A percentile compares a stretch with the other conserved stretches of the same genome.
These are phyloP conservation scores for Trichodelitschia bisporula DNA, from an alignment of 495 filamentous ascomycete genomes.

Conservation along the genomic window DNA sequence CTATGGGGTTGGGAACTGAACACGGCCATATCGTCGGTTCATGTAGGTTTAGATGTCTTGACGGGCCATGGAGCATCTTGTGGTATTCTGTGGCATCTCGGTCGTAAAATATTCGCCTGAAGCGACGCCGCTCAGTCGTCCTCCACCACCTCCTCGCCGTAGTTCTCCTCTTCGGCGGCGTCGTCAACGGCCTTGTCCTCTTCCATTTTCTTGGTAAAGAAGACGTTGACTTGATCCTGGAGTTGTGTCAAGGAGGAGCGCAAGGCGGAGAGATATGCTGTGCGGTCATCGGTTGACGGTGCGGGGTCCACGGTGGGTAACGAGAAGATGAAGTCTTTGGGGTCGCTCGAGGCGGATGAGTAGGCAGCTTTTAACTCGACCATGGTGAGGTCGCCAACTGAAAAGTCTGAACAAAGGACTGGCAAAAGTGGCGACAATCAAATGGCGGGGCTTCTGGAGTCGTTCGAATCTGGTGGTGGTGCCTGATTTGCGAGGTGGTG, in stretches of 20 bases:
- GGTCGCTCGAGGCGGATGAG: constrained; percentile 27
- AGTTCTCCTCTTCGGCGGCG: constrained; percentile 54
- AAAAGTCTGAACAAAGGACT: too few species aligned
- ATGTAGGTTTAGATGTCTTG: too few species aligned
- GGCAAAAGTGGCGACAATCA: not conserved
- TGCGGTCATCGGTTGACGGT: constrained; percentile 15
- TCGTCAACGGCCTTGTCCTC: constrained; percentile 43
- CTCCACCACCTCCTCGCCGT: constrained; percentile 51
- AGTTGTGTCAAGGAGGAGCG: constrained; percentile 31
- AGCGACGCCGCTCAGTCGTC: too few species aligned
- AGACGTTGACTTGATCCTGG: constrained; percentile 56
- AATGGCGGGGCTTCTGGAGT: not conserved
- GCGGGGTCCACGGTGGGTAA: constrained; percentile 16
- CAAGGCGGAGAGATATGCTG: constrained; percentile 39
- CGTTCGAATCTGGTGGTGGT: not conserved
- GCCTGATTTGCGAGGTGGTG: too few species aligned
- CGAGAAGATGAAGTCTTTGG: constrained; percentile 19
- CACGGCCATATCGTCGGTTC: too few species aligned
- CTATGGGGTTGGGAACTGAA: too few species aligned
- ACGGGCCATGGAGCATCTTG: too few species aligned
- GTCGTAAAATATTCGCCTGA: too few species aligned
- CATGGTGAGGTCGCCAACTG: too few species aligned
- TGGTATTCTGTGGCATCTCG: too few species aligned
- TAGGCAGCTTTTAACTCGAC: constrained; percentile 31
- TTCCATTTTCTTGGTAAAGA: constrained; percentile 73